Conservation (phyloP, 1,284 basidiomycete genomes). For the Fomes fomentarius region DNA sequence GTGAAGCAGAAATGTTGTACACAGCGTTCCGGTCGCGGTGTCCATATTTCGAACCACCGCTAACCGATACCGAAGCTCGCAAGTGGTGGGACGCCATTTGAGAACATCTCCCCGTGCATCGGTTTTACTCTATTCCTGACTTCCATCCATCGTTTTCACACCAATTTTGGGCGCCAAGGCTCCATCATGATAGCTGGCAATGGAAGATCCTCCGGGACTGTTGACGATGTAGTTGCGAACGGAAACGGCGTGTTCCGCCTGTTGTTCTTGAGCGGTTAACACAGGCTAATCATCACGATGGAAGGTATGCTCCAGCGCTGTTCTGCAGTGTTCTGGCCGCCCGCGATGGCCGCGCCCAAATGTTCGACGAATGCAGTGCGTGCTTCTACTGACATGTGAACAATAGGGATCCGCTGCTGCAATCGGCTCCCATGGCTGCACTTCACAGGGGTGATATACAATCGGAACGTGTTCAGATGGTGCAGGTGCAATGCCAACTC, state of each 20-base stretch:
- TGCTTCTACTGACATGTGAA: background rate
- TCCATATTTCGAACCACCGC: slow-evolving; percentile 77
- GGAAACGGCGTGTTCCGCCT: slow-evolving; percentile 1
- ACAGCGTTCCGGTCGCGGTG: slow-evolving; percentile 83
- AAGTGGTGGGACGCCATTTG: slow-evolving; percentile 72
- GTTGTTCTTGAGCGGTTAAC: background rate
- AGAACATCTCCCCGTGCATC: slow-evolving; percentile 2
- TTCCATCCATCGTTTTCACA: slow-evolving; percentile 2
- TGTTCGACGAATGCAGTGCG: background rate
- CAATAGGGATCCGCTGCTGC: background rate
- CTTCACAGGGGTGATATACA: background rate
- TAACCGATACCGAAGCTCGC: slow-evolving; percentile 60
- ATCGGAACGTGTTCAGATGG: background rate
- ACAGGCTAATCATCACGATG: background rate
- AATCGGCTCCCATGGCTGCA: background rate
- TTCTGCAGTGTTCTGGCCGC: too few species aligned
- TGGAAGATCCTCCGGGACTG: slow-evolving; percentile 6
- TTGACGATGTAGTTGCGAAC: background rate
- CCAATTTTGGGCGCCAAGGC: background rate
- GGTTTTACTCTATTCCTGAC: background rate
- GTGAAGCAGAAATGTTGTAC: slow-evolving; percentile 19
- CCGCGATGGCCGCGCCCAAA: background rate
- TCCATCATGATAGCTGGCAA: slow-evolving; percentile 2
- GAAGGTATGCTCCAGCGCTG: background rate
- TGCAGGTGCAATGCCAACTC: background rate